Evolutionary conservation across 1,284 basidiomycete species (phyloP).

Genomic region (Cutaneotrichosporon mucoides): DNA sequence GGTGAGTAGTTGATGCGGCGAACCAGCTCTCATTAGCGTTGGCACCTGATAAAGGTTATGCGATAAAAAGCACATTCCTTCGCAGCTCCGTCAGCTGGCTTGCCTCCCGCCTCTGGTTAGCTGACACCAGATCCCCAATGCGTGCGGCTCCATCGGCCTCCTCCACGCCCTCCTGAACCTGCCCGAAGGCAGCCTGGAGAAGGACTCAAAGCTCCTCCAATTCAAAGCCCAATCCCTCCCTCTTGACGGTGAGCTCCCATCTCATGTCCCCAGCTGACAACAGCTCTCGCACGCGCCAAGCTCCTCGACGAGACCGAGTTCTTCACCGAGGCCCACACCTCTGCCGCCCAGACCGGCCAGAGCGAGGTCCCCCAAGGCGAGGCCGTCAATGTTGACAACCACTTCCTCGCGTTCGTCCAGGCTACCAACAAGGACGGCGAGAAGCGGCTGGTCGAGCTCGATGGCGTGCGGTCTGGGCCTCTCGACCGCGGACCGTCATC

Average conservation of each 20-base stretch:
- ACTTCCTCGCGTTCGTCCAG: constrained; percentile 79
- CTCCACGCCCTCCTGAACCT: constrained; percentile 61
- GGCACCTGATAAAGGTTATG: no score
- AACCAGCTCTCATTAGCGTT: background rate
- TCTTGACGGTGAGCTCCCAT: constrained; percentile 25
- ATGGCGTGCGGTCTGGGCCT: constrained; percentile 67
- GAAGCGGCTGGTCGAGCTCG: constrained; percentile 69
- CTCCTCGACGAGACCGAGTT: constrained; percentile 68
- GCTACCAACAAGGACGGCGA: constrained; percentile 50
- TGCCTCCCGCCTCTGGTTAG: no score
- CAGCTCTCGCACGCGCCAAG: constrained; percentile 62
- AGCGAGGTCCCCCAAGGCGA: constrained; percentile 51
- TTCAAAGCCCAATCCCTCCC: constrained; percentile 42
- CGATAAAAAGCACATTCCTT: no score
- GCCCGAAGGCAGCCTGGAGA: constrained; percentile 24
- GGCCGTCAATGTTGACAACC: constrained; percentile 62
- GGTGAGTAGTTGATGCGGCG: constrained; percentile 32
- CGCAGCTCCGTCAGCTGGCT: background rate
- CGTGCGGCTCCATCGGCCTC: constrained; percentile 83
- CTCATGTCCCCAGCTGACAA: background rate
- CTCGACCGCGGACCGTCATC: constrained; percentile 66
- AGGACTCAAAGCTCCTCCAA: constrained; percentile 30
- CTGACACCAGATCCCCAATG: constrained; percentile 65
- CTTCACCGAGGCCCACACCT: constrained; percentile 69
- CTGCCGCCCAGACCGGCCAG: constrained; percentile 66